These are phyloP conservation scores for Alternaria viburni DNA, from an alignment of 2,329 filamentous ascomycete genomes.

Conservation along the genomic window DNA sequence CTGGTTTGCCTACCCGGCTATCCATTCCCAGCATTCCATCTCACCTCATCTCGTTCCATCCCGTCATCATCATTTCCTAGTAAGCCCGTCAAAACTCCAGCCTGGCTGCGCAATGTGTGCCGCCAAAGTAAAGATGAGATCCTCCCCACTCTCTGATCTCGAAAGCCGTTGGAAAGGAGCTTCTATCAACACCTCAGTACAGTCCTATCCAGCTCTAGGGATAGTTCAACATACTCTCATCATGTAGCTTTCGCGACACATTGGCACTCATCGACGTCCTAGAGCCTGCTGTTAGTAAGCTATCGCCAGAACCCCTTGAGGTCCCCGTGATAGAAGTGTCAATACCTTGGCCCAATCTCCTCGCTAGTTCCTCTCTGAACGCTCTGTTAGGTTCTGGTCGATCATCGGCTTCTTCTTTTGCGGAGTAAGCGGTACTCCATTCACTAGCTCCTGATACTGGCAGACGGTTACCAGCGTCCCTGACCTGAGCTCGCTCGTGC, in stretches of 20 bases:
- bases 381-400: constrained; percentile 1
- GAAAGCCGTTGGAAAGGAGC: background rate
- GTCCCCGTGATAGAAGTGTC: background rate
- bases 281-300: background rate
- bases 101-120: background rate
- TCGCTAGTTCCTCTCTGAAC: background rate
- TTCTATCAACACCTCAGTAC: background rate
- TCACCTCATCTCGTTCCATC: background rate
- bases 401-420: background rate
- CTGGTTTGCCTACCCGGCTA: background rate
- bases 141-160: background rate
- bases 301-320: background rate
- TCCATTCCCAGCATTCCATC: background rate
- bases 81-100: background rate
- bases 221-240: background rate
- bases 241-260: background rate
- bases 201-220: background rate
- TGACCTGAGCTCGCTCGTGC: constrained; percentile 16
- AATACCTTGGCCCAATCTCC: background rate
- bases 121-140: background rate
- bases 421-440: background rate
- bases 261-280: constrained; percentile 3
- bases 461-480: background rate
- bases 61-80: background rate
- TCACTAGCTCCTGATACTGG: background rate